These are phyloP conservation scores for Globisporangium splendens DNA, from an alignment of 352 stramenopile species.

Conservation along the genomic window DNA sequence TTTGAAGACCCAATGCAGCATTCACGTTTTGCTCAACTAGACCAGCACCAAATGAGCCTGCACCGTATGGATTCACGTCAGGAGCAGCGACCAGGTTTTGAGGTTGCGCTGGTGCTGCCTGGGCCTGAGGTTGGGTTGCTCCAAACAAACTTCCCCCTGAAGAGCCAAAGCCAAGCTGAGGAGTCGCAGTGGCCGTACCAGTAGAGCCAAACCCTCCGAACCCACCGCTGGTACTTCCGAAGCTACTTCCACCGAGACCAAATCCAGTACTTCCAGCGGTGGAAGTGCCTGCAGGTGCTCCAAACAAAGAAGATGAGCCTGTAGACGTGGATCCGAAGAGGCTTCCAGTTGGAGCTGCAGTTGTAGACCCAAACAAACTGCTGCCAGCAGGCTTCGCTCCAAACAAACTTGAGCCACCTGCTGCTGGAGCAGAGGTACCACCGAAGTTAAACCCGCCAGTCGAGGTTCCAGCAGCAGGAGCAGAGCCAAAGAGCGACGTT, in stretches of 20 bases:
- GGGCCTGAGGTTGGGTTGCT: constrained; percentile 34
- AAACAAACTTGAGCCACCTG: constrained; percentile 36
- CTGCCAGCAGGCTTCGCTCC: constrained; percentile 33
- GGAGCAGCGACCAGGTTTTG: constrained; percentile 41
- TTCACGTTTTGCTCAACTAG: constrained; percentile 67
- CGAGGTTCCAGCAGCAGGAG: constrained; percentile 18
- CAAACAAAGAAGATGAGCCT: constrained; percentile 40
- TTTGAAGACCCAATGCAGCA: constrained; percentile 47
- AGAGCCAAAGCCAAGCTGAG: constrained; percentile 18
- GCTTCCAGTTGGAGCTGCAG: constrained; percentile 17
- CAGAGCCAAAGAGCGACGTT: constrained; percentile 42
- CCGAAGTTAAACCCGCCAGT: constrained; percentile 45
- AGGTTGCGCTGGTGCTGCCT: constrained; percentile 47
- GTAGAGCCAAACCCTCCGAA: constrained; percentile 48
- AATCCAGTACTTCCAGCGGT: constrained; percentile 33
- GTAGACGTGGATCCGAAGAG: constrained; percentile 31
- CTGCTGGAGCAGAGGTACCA: constrained; percentile 19
- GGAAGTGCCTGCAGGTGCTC: constrained; percentile 20
- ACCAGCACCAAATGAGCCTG: constrained; percentile 51
- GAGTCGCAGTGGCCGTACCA: constrained; percentile 5
- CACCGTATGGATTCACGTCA: constrained; percentile 59
- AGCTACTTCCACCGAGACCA: constrained; percentile 34
- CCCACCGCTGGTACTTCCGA: constrained; percentile 31
- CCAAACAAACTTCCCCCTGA: constrained; percentile 14
- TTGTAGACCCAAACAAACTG: constrained; percentile 36